Evolutionary conservation across 192 early-diverging fungal species (phyloP).

Genomic region (Radiomyces spectabilis): DNA sequence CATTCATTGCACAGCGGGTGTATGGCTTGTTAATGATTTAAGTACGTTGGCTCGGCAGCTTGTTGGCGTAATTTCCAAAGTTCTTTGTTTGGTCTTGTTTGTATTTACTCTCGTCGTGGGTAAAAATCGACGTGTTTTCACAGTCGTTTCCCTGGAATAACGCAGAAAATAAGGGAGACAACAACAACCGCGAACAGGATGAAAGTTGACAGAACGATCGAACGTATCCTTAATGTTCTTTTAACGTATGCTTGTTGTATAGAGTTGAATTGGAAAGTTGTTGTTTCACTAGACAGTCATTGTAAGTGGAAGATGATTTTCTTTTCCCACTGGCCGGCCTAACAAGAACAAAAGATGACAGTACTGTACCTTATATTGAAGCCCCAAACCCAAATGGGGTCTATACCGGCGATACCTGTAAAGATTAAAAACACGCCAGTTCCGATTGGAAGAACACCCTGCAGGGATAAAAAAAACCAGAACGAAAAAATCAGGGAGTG

Average conservation of each 20-base stretch:
- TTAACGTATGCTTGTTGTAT: slow-evolving; percentile 21
- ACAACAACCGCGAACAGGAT: slow-evolving; percentile 9
- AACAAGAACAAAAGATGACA: neutral
- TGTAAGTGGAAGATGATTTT: neutral
- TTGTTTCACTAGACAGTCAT: slow-evolving; percentile 21
- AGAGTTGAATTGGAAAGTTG: slow-evolving; percentile 24
- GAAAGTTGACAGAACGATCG: slow-evolving; percentile 5
- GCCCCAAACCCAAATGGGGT: slow-evolving; percentile 25
- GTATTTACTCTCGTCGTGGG: no score
- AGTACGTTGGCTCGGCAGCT: no score
- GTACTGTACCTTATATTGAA: slow-evolving; percentile 25
- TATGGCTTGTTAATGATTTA: no score
- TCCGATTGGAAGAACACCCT: slow-evolving; percentile 29
- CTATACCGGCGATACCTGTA: slow-evolving; percentile 22
- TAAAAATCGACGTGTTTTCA: no score
- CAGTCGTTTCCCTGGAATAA: slow-evolving; percentile 24
- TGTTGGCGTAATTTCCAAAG: no score
- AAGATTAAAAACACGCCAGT: slow-evolving; percentile 26
- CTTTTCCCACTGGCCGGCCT: neutral
- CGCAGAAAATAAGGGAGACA: slow-evolving; percentile 18
- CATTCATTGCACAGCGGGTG: no score
- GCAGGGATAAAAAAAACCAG: slow-evolving; percentile 2
- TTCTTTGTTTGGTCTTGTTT: no score
- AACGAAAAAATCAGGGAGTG: neutral
- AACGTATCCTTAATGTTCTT: slow-evolving; percentile 14